phyloP scores from a whole-genome alignment of 2,329 filamentous ascomycete species.

The Fusarium keratoplasticum region DNA sequence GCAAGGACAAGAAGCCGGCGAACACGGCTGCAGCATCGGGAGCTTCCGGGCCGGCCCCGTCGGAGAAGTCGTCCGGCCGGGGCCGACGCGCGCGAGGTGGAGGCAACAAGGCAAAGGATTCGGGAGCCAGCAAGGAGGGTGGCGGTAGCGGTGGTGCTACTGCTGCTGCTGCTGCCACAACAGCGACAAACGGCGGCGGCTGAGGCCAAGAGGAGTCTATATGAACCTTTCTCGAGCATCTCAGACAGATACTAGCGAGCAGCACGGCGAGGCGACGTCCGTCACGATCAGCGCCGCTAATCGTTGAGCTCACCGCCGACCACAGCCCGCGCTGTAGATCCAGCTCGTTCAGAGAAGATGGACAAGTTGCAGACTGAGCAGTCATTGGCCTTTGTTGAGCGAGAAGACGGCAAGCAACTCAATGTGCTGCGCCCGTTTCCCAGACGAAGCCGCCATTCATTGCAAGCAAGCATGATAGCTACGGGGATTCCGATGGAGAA shows the following conservation, averaged over 20 bases:
- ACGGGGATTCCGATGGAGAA: conserved; percentile 13
- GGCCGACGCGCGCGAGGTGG: conserved; percentile 50
- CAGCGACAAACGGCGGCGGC: conserved; percentile 30
- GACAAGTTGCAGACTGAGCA: conserved; percentile 11
- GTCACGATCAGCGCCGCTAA: conserved; percentile 19
- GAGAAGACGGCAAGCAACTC: conserved; percentile 6
- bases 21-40: conserved; percentile 26
- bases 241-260: conserved; percentile 21
- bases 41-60: conserved; percentile 29
- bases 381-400: background rate
- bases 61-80: conserved; percentile 47
- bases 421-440: conserved; percentile 1
- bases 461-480: conserved; percentile 3
- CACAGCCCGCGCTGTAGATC: conserved; percentile 15
- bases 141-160: background rate
- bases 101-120: conserved; percentile 43
- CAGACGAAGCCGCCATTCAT: background rate
- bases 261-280: conserved; percentile 9
- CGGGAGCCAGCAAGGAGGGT: conserved; percentile 28
- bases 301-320: conserved; percentile 1
- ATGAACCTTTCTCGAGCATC: conserved; percentile 27
- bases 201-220: conserved; percentile 18
- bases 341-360: conserved; percentile 16
- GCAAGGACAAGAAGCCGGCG: conserved; percentile 70
- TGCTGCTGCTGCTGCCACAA: background rate